phyloP scores from a whole-genome alignment of 176 grass and related monocot species.

The Cymbopogon citratus region DNA sequence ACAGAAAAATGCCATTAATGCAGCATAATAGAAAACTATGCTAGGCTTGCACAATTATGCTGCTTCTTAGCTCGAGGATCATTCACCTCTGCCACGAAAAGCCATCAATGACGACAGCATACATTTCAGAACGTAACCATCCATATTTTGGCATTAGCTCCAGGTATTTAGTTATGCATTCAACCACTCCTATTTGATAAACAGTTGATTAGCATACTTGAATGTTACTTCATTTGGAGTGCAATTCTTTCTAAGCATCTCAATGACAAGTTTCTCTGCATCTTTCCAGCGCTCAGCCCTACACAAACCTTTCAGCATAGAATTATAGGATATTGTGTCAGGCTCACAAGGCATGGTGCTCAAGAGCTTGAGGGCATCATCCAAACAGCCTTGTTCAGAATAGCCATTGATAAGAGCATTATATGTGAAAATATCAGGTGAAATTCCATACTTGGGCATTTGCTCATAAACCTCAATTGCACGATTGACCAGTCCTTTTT shows the following conservation, averaged over 20 bases:
- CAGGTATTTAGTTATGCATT: background rate
- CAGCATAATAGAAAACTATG: background rate
- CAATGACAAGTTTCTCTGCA: constrained; percentile 33
- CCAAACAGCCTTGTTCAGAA: constrained; percentile 36
- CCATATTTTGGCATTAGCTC: background rate
- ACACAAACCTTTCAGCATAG: constrained; percentile 48
- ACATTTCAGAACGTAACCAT: background rate
- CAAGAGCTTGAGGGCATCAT: constrained; percentile 39
- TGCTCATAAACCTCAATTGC: constrained; percentile 42
- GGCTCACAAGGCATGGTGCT: constrained; percentile 42
- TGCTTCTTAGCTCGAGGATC: constrained; percentile 7
- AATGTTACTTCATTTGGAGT: constrained; percentile 56
- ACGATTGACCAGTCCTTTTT: constrained; percentile 30
- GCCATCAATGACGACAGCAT: background rate
- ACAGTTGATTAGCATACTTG: constrained; percentile 48
- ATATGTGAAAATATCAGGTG: constrained; percentile 46
- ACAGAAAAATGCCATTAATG: background rate
- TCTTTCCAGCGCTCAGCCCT: constrained; percentile 40
- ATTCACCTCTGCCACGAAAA: background rate
- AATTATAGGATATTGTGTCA: constrained; percentile 43
- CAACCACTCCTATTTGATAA: constrained; percentile 24
- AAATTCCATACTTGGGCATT: constrained; percentile 38
- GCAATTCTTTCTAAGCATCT: constrained; percentile 47
- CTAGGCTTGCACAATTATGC: background rate
- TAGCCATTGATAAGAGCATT: constrained; percentile 47